phyloP scores from a whole-genome alignment of 208 protist species.

The Wallacemonas rigidus region DNA sequence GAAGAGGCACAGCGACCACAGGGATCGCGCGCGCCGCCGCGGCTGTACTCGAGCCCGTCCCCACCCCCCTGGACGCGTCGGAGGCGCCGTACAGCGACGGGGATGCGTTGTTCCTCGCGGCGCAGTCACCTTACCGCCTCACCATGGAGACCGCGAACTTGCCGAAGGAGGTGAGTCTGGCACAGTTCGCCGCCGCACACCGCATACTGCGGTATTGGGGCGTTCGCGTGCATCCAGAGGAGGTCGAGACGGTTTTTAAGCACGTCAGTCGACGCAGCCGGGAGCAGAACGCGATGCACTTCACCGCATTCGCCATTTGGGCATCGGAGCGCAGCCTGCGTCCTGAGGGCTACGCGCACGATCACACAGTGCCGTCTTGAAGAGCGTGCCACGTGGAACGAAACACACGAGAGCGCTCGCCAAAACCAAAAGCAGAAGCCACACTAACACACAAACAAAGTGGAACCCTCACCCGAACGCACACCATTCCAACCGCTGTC shows the following conservation, averaged over 20 bases:
- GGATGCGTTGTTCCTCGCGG: slow-evolving; percentile 26
- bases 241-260: slow-evolving; percentile 20
- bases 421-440: too few relatives aligned
- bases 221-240: slow-evolving; percentile 27
- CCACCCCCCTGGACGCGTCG: background rate
- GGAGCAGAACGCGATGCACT: slow-evolving; percentile 34
- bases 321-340: slow-evolving; percentile 48
- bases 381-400: slow-evolving; percentile 24
- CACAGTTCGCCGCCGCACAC: slow-evolving; percentile 33
- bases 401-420: background rate
- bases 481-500: background rate
- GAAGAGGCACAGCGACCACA: background rate
- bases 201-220: slow-evolving; percentile 57
- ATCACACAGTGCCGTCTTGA: slow-evolving; percentile 22
- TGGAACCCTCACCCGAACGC: too few relatives aligned
- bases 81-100: slow-evolving; percentile 20
- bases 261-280: slow-evolving; percentile 27
- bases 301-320: slow-evolving; percentile 59
- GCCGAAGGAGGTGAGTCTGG: slow-evolving; percentile 38
- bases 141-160: slow-evolving; percentile 25
- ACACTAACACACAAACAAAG: too few relatives aligned
- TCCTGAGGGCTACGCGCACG: slow-evolving; percentile 49
- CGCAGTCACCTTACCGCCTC: slow-evolving; percentile 31
- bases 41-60: background rate
- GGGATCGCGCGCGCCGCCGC: slow-evolving; percentile 8